These are phyloP conservation scores for Penicillium sp. DNA, from an alignment of 2,329 filamentous ascomycete genomes.

Conservation along the genomic window DNA sequence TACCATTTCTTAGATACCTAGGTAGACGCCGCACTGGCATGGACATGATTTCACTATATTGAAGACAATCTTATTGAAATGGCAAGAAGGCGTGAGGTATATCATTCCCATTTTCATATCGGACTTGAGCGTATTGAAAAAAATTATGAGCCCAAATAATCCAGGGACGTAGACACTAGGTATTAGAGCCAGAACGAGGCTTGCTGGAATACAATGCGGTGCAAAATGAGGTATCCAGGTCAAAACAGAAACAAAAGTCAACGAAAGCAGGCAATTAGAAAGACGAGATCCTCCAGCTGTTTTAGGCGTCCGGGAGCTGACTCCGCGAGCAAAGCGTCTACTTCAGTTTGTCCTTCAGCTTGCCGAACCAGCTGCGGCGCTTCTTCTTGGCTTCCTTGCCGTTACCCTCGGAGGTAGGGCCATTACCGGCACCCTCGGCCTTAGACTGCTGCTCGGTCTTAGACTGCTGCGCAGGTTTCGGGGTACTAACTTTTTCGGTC, in stretches of 20 bases:
- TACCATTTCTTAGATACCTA: not conserved
- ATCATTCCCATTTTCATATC: not conserved
- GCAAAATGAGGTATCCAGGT: slow-evolving; percentile 27
- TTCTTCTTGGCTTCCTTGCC: slow-evolving; percentile 55
- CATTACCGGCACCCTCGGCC: slow-evolving; percentile 21
- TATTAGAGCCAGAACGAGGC: slow-evolving; percentile 14
- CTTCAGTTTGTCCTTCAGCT: slow-evolving; percentile 53
- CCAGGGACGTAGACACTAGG: slow-evolving; percentile 8
- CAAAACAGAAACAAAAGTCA: slow-evolving; percentile 7
- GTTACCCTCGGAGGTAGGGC: slow-evolving; percentile 23
- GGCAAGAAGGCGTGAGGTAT: not conserved
- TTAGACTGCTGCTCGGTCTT: slow-evolving; percentile 9
- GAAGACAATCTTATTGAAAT: not conserved
- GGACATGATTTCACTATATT: not conserved
- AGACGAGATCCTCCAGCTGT: not conserved
- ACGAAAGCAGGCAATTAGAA: slow-evolving; percentile 1
- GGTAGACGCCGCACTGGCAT: not conserved
- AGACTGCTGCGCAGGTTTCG: slow-evolving; percentile 20
- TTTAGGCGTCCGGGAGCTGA: not conserved
- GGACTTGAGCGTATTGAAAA: not conserved
- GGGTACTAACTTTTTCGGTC: slow-evolving; percentile 18
- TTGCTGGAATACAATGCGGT: slow-evolving; percentile 24
- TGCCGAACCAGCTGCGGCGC: slow-evolving; percentile 56
- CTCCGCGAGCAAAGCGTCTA: slow-evolving; percentile 14
- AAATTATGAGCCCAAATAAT: not conserved